These are phyloP conservation scores for Cutaneotrichosporon cyanovorans DNA, from an alignment of 1,284 basidiomycete species.

Conservation along the genomic window DNA sequence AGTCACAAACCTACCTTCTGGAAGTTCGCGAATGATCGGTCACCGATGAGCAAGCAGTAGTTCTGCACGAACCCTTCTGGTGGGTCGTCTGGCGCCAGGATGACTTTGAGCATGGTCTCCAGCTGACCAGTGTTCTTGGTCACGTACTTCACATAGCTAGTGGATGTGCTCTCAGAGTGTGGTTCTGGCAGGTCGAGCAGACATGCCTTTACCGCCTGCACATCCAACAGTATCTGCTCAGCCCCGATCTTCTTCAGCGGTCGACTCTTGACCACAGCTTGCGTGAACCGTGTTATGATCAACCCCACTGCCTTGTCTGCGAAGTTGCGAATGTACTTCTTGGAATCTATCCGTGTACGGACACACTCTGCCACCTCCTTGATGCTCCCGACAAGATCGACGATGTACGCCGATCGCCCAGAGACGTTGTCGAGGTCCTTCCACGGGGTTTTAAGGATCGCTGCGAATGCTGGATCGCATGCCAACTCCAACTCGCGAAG, in stretches of 20 bases:
- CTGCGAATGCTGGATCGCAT: conserved; percentile 65
- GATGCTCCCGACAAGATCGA: conserved; percentile 81
- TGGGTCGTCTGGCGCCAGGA: conserved; percentile 85
- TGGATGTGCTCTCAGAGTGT: conserved; percentile 33
- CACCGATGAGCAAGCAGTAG: conserved; percentile 84
- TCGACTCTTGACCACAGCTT: conserved; percentile 73
- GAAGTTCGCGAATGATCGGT: conserved; percentile 88
- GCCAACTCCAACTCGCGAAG: conserved; percentile 73
- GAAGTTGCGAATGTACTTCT: conserved; percentile 84
- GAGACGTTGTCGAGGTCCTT: conserved; percentile 68
- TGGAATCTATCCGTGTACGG: conserved; percentile 63
- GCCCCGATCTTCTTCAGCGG: conserved; percentile 84
- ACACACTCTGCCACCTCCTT: conserved; percentile 52
- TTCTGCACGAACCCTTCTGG: conserved; percentile 87
- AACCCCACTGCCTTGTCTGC: conserved; percentile 83
- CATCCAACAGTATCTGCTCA: conserved; percentile 84
- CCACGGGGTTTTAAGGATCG: conserved; percentile 71
- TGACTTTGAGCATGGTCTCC: conserved; percentile 87
- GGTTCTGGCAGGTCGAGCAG: conserved; percentile 65
- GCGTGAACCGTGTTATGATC: conserved; percentile 74
- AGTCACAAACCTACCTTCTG: conserved; percentile 64
- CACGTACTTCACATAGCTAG: conserved; percentile 64
- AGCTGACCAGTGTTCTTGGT: conserved; percentile 70
- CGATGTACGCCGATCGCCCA: conserved; percentile 71
- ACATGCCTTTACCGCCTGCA: conserved; percentile 77